Base-by-base conservation (phyloP, 306 rosid genomes). In the Arachis stenosperma region DNA sequence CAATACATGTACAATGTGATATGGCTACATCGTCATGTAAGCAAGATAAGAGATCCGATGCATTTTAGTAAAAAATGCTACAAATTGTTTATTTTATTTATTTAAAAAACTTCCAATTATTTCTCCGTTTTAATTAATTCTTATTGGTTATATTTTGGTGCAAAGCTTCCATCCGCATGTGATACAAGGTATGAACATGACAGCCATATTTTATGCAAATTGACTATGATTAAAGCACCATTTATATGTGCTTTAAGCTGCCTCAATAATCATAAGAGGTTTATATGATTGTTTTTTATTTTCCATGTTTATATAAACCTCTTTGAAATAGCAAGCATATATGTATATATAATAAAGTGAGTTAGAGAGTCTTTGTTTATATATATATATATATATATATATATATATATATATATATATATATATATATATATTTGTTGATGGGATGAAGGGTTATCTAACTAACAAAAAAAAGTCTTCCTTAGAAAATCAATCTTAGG, bases 111-210 rank as follows among this genome's bases (percentile, higher is more conserved):
- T 1, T 22, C 27, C 1, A 22, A 33, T 13, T 67, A 2, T 42
- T 47, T 6, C 68, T 61, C 40, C 9, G 11, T 12, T 51, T 12
- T 51, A 2, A 22, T 22, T 22, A 22, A 9, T 53, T 36, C 36
- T 48, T 6, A 36, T 29, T 3, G 33, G 0, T 61, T 8, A 2
- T 9, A 2, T 0, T 59, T n/a, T 81, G 85, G 92, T 90, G 80
- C 85, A 89, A 71, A 55, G 15, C 92, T 92, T 92, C 98, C 96
- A 92, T 90, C 98, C 98, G 91, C 87, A 81, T 88, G 95, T 65
- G 86, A 88, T 61, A 68, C 8, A 50, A 59, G 13, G 5, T 33
- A 33, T 84, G 88, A 78, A 62, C 86, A 88, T 82, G 73, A 69
- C 96, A 96, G 96, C 95, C 98, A 92, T 88, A 65, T 67, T 88